phyloP scores from a whole-genome alignment of 345 rosid genomes.

The Syzygium jambos region DNA sequence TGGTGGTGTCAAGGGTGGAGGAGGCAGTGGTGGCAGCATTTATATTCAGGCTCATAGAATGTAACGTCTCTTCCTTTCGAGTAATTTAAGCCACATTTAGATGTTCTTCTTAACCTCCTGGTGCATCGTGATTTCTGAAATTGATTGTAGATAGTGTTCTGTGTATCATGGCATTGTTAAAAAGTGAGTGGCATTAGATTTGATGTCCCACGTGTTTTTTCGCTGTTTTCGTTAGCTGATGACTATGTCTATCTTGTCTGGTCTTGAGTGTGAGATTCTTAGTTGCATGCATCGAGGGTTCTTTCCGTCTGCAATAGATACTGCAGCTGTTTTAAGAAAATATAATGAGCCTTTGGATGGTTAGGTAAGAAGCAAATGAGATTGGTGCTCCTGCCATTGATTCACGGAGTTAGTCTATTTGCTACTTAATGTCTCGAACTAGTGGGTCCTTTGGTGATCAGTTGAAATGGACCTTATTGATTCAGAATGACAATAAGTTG shows the following conservation, averaged over 20 bases:
- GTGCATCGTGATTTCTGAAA: background rate
- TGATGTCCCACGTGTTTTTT: background rate
- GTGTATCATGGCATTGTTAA: background rate
- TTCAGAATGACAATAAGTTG: background rate
- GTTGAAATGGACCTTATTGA: background rate
- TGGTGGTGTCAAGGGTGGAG: constrained; percentile 55
- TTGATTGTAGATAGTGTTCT: background rate
- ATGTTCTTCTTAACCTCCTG: background rate
- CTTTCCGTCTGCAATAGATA: background rate
- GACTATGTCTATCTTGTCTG: background rate
- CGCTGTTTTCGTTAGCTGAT: background rate
- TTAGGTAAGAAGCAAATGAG: background rate
- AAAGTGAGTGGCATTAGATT: background rate
- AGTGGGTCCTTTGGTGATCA: background rate
- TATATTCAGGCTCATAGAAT: constrained; percentile 46
- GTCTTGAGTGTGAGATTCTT: background rate
- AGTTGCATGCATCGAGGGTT: background rate
- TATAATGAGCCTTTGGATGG: background rate
- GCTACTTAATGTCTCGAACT: background rate
- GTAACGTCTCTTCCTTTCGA: constrained; percentile 16
- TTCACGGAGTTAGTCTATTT: background rate
- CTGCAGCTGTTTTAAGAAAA: background rate
- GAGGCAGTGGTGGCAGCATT: constrained; percentile 74
- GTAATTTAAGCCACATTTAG: background rate
- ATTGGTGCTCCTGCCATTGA: background rate